Conservation (phyloP, 1,284 basidiomycete genomes). For the Sporisorium reilianum region DNA sequence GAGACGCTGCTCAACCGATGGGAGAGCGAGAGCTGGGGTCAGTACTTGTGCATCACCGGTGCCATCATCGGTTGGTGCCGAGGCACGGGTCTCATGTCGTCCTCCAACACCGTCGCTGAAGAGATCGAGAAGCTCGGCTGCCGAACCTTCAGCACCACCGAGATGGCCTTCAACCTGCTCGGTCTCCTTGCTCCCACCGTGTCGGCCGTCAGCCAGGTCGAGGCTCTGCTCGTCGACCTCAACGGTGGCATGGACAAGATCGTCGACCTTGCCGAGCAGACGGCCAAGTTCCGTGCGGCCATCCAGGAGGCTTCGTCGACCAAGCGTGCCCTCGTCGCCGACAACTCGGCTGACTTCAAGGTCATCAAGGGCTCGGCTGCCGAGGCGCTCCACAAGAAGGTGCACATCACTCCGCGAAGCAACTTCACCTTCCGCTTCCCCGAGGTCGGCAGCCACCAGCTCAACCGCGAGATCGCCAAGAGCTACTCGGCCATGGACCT, state of each 20-base stretch:
- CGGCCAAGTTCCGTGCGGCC: slow-evolving; percentile 77
- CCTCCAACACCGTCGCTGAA: slow-evolving; percentile 93
- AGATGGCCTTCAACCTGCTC: slow-evolving; percentile 99
- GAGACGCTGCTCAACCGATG: slow-evolving; percentile 98
- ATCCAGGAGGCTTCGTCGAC: slow-evolving; percentile 85
- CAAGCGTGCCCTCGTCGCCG: slow-evolving; percentile 89
- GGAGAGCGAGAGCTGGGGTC: slow-evolving; percentile 94
- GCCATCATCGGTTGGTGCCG: slow-evolving; percentile 90
- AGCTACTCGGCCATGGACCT: slow-evolving; percentile 77
- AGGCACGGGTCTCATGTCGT: slow-evolving; percentile 97
- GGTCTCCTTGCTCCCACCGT: slow-evolving; percentile 98
- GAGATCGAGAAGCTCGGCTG: slow-evolving; percentile 93
- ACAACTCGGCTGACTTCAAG: slow-evolving; percentile 95
- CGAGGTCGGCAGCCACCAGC: slow-evolving; percentile 74
- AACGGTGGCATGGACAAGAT: slow-evolving; percentile 77
- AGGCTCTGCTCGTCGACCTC: slow-evolving; percentile 94
- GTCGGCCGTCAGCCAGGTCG: slow-evolving; percentile 99
- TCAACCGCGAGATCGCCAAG: slow-evolving; percentile 76
- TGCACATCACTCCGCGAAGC: slow-evolving; percentile 92
- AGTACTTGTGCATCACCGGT: slow-evolving; percentile 96
- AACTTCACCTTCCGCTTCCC: slow-evolving; percentile 98
- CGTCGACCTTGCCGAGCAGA: slow-evolving; percentile 61
- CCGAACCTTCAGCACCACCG: slow-evolving; percentile 97
- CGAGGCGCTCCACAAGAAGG: slow-evolving; percentile 90
- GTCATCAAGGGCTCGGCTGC: slow-evolving; percentile 89